Evolutionary conservation across 371 early-diverging fungal species (phyloP).

Genomic region (Coemansia sp.): DNA sequence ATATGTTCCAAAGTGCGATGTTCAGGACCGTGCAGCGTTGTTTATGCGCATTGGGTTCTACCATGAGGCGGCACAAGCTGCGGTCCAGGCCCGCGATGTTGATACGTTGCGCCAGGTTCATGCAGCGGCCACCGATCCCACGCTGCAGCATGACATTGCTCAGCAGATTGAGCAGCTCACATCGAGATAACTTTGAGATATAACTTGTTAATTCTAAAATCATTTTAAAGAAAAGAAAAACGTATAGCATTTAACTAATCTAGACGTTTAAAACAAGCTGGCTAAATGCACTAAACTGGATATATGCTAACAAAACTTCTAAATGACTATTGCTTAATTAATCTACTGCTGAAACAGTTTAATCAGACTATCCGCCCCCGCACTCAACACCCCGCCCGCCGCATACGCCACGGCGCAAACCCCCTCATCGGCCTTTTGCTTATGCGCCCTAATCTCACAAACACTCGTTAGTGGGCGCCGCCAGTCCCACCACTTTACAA

Average conservation of each 20-base stretch:
- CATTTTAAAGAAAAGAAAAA: too few species aligned
- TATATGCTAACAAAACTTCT: not conserved
- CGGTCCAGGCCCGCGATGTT: slow-evolving; percentile 65
- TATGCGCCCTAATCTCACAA: slow-evolving; percentile 15
- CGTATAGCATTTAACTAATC: too few species aligned
- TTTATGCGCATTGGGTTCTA: slow-evolving; percentile 75
- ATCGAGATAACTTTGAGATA: not conserved
- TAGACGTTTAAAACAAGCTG: too few species aligned
- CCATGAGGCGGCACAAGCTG: slow-evolving; percentile 77
- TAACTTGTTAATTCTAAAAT: not conserved
- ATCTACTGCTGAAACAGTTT: not conserved
- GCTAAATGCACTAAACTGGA: too few species aligned
- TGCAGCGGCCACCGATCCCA: slow-evolving; percentile 12
- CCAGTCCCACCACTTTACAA: slow-evolving; percentile 48
- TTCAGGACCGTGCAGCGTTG: slow-evolving; percentile 62
- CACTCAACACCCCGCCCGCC: slow-evolving; percentile 10
- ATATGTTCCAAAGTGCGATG: slow-evolving; percentile 76
- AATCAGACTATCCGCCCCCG: slow-evolving; percentile 22
- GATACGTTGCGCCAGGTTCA: slow-evolving; percentile 60
- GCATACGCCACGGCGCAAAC: slow-evolving; percentile 15
- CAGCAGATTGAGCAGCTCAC: slow-evolving; percentile 35
- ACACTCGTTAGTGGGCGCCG: slow-evolving; percentile 11
- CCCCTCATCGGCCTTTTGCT: slow-evolving; percentile 35
- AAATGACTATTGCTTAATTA: not conserved
- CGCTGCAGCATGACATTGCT: slow-evolving; percentile 41